Evolutionary conservation across 129 eudicot species (phyloP).

Genomic region (Heracleum sosnowskyi): DNA sequence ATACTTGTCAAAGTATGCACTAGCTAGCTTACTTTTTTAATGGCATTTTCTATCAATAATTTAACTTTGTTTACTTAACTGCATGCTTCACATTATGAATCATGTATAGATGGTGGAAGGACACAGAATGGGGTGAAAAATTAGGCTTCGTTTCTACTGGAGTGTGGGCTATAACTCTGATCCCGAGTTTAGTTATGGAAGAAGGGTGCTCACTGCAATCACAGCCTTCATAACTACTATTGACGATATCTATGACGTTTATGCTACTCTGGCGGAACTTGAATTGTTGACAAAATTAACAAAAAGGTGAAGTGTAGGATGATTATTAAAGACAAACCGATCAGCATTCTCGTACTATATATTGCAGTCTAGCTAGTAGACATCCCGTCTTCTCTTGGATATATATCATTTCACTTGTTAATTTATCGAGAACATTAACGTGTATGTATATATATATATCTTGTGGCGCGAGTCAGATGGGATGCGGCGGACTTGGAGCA

Average conservation of each 20-base stretch:
- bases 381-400: no score
- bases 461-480: slow-evolving; percentile 27
- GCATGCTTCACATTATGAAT: no score
- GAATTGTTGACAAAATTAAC: slow-evolving; percentile 21
- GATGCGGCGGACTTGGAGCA: slow-evolving; percentile 32
- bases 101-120: slow-evolving; percentile 36
- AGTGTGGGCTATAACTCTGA: slow-evolving; percentile 18
- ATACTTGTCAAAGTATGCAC: not conserved
- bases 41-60: no score
- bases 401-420: no score
- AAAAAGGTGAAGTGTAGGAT: slow-evolving; percentile 20
- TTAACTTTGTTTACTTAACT: no score
- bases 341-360: no score
- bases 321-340: no score
- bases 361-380: no score
- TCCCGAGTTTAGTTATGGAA: slow-evolving; percentile 20
- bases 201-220: slow-evolving; percentile 20
- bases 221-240: slow-evolving; percentile 23
- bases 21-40: not conserved
- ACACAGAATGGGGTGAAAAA: slow-evolving; percentile 15
- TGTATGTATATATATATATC: no score
- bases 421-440: no score
- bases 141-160: slow-evolving; percentile 32
- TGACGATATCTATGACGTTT: slow-evolving; percentile 47
- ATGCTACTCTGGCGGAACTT: slow-evolving; percentile 34